Percentiles rank a stretch among this genome's conserved stretches.
Conservation (phyloP, 257 asterid genomes). For the Plantago ovata region DNA sequence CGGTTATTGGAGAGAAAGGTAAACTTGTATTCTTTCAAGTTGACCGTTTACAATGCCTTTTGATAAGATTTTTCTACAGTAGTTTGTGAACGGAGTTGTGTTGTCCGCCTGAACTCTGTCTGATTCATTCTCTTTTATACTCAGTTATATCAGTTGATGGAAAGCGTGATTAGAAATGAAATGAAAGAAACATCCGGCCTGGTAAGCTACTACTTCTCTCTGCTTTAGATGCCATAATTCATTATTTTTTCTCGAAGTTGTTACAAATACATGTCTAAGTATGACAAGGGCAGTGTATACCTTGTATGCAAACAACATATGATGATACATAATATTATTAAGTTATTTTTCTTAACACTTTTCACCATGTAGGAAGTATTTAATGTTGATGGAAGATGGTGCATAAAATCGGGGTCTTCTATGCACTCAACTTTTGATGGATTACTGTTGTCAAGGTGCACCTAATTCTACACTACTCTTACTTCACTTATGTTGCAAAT, state of each 20-base stretch:
- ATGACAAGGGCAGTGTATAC: conserved; percentile 11
- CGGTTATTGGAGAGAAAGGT: conserved; percentile 84
- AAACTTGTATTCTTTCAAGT: conserved; percentile 7
- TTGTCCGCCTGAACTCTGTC: conserved; percentile 5
- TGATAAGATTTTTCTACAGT: not conserved
- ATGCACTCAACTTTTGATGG: conserved; percentile 59
- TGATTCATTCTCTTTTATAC: conserved; percentile 24
- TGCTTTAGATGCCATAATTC: conserved; percentile 5
- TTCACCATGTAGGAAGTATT: conserved; percentile 56
- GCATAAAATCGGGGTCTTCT: conserved; percentile 60
- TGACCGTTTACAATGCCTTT: conserved; percentile 3
- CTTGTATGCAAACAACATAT: too few relatives aligned
- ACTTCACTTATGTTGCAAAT: not conserved
- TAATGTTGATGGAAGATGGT: conserved; percentile 85
- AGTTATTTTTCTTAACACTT: conserved; percentile 3
- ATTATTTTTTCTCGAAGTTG: conserved; percentile 11
- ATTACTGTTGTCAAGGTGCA: conserved; percentile 78
- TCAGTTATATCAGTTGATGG: conserved; percentile 77
- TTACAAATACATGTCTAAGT: not conserved
- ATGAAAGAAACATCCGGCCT: conserved; percentile 45
- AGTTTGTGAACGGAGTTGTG: not conserved
- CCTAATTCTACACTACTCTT: conserved; percentile 23
- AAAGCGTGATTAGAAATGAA: conserved; percentile 71
- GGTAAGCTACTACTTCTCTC: conserved; percentile 37
- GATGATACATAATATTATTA: conserved; percentile 1